These are phyloP conservation scores for Ceratobasidium sp. DNA, from an alignment of 1,284 basidiomycete species.

Conservation along the genomic window DNA sequence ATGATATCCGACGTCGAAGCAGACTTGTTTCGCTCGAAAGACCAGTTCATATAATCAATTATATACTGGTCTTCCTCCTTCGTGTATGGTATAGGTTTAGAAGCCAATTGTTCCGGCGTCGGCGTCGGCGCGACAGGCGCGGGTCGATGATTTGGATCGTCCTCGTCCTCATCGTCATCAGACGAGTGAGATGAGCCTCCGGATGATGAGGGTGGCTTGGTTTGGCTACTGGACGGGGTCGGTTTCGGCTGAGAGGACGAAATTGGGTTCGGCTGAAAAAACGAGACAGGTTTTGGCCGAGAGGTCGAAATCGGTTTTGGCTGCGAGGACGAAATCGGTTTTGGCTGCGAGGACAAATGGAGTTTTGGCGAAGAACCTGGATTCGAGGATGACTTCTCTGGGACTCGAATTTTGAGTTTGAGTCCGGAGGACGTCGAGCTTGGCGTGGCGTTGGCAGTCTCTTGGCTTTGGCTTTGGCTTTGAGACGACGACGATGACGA, in stretches of 20 bases:
- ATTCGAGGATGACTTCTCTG: too few species aligned
- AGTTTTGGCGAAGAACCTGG: too few species aligned
- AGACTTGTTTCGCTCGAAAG: background rate
- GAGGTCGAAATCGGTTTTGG: too few species aligned
- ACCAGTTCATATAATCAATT: slow-evolving; percentile 43
- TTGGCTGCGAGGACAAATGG: too few species aligned
- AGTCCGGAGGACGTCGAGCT: background rate
- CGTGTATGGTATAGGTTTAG: background rate
- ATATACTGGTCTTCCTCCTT: slow-evolving; percentile 42
- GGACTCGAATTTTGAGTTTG: slow-evolving; percentile 2
- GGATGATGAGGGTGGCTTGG: background rate
- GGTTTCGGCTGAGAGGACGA: background rate
- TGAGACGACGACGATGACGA: too few species aligned
- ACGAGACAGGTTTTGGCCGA: too few species aligned
- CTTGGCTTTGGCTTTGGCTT: too few species aligned
- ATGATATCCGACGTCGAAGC: slow-evolving; percentile 34
- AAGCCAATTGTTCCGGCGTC: slow-evolving; percentile 6
- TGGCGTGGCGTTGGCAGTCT: background rate
- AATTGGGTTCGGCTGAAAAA: background rate
- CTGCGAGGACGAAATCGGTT: too few species aligned
- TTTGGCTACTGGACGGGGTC: too few species aligned
- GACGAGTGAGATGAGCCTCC: background rate
- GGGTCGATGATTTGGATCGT: too few species aligned
- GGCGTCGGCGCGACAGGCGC: slow-evolving; percentile 4
- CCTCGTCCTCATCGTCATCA: background rate